These are phyloP conservation scores for Trichoderma erinaceum DNA, from an alignment of 495 filamentous ascomycete genomes.

Conservation along the genomic window DNA sequence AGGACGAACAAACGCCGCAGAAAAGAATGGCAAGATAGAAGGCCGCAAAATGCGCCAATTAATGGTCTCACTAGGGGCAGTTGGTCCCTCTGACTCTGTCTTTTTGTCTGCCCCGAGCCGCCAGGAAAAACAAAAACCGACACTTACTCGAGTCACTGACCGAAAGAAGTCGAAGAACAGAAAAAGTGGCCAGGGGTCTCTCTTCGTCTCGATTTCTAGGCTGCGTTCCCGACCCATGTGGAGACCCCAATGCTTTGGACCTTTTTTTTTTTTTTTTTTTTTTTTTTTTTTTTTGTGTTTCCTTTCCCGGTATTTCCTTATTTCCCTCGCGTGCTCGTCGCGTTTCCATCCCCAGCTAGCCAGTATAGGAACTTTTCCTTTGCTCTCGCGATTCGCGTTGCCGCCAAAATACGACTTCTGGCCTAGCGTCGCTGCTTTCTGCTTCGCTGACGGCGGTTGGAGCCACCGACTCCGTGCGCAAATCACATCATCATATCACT, in stretches of 20 bases:
- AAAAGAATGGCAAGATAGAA: too few relatives aligned
- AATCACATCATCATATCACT: not conserved
- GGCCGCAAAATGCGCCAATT: too few relatives aligned
- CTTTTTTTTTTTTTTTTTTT: not conserved
- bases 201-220: not conserved
- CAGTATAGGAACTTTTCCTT: not conserved
- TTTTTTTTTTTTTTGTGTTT: not conserved
- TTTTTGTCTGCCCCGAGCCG: not conserved
- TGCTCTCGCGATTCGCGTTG: constrained; percentile 8
- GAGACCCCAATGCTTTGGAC: not conserved
- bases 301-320: too few relatives aligned
- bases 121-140: not conserved
- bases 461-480: not conserved
- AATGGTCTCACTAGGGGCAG: too few relatives aligned
- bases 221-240: too few relatives aligned
- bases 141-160: constrained; percentile 1
- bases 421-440: constrained; percentile 1
- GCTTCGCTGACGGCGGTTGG: not conserved
- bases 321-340: not conserved
- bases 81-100: not conserved
- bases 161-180: not conserved
- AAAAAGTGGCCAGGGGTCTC: not conserved
- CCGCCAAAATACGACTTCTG: not conserved
- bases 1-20: too few relatives aligned
- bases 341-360: not conserved